Evolutionary conservation across 352 stramenopile genomes (phyloP).

Genomic region (Globisporangium mamillatum): DNA sequence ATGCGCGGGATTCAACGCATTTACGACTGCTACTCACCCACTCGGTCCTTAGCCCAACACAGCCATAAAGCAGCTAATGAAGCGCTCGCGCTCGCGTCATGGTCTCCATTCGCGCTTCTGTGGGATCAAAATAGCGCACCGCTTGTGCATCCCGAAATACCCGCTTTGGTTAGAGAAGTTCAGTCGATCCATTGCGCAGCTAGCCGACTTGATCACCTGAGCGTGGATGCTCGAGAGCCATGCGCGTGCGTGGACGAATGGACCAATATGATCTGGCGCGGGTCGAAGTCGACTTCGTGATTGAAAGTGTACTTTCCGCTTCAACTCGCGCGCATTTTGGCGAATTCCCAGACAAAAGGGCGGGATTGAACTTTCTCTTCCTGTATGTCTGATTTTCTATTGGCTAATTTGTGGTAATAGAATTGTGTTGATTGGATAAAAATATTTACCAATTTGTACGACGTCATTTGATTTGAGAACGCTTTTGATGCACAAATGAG

Average conservation of each 20-base stretch:
- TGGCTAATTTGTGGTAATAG: neutral
- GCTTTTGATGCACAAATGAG: neutral
- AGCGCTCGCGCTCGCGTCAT: neutral
- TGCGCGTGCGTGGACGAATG: neutral
- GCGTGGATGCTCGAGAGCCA: neutral
- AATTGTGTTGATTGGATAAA: neutral
- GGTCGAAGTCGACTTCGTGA: neutral
- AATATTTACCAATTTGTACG: neutral
- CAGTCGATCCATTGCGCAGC: neutral
- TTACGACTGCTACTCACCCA: neutral
- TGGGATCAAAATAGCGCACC: conserved; percentile 1
- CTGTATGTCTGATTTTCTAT: neutral
- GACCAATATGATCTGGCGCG: neutral
- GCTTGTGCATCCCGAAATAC: neutral
- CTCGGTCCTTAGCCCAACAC: neutral
- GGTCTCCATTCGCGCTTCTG: neutral
- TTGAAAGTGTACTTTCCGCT: neutral
- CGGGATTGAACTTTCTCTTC: neutral
- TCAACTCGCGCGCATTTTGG: neutral
- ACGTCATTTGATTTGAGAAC: neutral
- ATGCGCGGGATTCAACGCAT: neutral
- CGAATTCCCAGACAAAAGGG: neutral
- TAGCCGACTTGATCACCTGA: neutral
- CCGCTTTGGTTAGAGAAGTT: neutral
- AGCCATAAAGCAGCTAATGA: neutral